Evolutionary conservation across 2,329 filamentous ascomycete species (phyloP), one percentile per base, ranked within the genome.

Genomic region (Shiraia bambusicola): DNA sequence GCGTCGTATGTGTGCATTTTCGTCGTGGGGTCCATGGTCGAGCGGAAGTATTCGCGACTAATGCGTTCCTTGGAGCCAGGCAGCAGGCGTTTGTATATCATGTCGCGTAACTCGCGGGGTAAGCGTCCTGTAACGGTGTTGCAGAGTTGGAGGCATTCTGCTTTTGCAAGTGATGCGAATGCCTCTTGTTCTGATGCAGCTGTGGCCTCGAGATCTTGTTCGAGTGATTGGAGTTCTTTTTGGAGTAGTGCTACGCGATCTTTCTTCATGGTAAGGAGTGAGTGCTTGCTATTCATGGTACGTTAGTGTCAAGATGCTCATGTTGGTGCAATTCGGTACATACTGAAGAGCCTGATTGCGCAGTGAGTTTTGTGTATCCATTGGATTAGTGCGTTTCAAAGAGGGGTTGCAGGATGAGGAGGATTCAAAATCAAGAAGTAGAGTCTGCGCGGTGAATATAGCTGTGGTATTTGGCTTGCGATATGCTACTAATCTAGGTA

Each of bases 41-140:
- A 48, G 17, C 53, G 47, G 28, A 54, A 58, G 38, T 57, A 50
- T 24, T 55, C 49, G 32, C 52, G 49, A 15, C 50, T 46, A 13
- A 58, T 53, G 16, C 38, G 32, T 17, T 54, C 45, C 24, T 38
- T 19, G 6, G 17, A 13, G 4, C 40, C 42, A 3, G 40, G 49
- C n/a, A 39, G 49, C 17, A 58, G 47, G 11, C 55, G 40, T 1
- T 39, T 19, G 27, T 48, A 55, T 3, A 58, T 46, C 48, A 55
- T 57, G n/a, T 58, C 52, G 6, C 54, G 52, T 2, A 52, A n/a
- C 22, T 52, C 49, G 6, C 46, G 43, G 1, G 49, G 49, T 1
- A 52, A 40, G 17, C 43, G 49, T 13, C 39, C 14, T 29, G 47
- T 39, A 16, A 58, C 19, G 1, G 28, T 19, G 10, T 40, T 34